phyloP scores from a whole-genome alignment of 345 rosid genomes.

The Barbarea vulgaris region DNA sequence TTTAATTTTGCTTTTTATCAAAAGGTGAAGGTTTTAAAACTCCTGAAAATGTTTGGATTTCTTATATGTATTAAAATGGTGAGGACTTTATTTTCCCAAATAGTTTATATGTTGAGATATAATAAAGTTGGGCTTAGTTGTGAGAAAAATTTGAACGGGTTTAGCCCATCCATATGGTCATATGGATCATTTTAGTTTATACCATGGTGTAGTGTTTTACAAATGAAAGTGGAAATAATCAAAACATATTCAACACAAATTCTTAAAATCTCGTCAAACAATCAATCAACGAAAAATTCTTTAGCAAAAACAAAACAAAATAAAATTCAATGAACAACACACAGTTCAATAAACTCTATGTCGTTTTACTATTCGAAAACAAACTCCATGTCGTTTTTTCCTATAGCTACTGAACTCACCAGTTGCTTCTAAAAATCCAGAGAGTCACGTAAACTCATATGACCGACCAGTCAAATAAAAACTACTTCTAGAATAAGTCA shows the following conservation, averaged over 20 bases:
- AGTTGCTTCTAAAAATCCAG: conserved; percentile 25
- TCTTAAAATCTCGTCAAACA: neutral
- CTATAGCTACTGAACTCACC: conserved; percentile 7
- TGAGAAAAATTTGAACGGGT: neutral
- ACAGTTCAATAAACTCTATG: neutral
- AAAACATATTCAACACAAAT: neutral
- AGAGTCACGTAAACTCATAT: conserved; percentile 18
- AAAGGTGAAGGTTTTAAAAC: neutral
- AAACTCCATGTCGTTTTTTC: neutral
- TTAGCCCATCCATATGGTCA: neutral
- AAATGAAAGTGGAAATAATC: neutral
- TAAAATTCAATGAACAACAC: neutral
- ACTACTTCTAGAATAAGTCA: conserved; percentile 10
- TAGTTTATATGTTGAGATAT: neutral
- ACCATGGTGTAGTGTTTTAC: neutral
- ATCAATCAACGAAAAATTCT: neutral
- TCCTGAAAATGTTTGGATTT: neutral
- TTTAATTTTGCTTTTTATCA: neutral
- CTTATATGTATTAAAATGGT: neutral
- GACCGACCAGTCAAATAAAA: neutral
- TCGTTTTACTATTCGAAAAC: neutral
- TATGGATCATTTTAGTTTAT: neutral
- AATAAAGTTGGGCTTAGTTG: neutral
- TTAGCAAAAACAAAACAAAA: neutral
- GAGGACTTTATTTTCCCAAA: neutral